A percentile compares a stretch with the other conserved stretches of the same genome.
Conservation (phyloP, 352 stramenopile species). For the Globisporangium viniferum region DNA sequence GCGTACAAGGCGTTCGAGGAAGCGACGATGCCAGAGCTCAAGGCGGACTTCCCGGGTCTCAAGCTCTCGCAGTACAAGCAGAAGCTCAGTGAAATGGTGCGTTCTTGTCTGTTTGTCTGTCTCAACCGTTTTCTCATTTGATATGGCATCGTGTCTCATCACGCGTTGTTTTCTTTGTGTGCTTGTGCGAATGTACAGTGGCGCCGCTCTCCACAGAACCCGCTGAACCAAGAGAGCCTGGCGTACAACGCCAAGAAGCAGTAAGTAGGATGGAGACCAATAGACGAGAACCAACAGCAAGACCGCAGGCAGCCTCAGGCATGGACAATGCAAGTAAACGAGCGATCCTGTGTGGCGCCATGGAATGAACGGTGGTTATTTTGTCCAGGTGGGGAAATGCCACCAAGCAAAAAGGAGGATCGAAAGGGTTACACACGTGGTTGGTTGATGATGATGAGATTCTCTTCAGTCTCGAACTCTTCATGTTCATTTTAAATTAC, state of each 20-base stretch:
- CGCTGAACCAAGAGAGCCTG: background rate
- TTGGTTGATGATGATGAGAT: background rate
- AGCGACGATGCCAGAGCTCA: background rate
- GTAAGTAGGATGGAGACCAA: background rate
- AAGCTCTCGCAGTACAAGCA: constrained; percentile 1
- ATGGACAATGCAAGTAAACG: background rate
- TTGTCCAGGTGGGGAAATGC: too few species aligned
- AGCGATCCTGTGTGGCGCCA: too few species aligned
- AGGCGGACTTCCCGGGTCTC: background rate
- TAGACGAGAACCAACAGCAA: background rate
- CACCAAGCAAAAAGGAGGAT: too few species aligned
- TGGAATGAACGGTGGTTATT: too few species aligned
- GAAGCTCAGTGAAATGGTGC: background rate
- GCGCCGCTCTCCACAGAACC: background rate
- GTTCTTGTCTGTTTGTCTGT: background rate
- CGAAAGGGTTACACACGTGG: too few species aligned
- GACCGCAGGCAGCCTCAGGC: background rate
- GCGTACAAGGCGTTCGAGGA: background rate
- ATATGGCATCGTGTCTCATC: background rate
- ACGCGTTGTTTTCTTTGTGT: background rate
- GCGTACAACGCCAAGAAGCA: background rate
- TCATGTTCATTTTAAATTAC: constrained; percentile 1
- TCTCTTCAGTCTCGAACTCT: background rate
- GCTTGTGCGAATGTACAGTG: background rate
- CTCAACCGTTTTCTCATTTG: background rate